Base-by-base conservation (phyloP, 2,329 filamentous ascomycete genomes). In the Metarhizium robertsii region DNA sequence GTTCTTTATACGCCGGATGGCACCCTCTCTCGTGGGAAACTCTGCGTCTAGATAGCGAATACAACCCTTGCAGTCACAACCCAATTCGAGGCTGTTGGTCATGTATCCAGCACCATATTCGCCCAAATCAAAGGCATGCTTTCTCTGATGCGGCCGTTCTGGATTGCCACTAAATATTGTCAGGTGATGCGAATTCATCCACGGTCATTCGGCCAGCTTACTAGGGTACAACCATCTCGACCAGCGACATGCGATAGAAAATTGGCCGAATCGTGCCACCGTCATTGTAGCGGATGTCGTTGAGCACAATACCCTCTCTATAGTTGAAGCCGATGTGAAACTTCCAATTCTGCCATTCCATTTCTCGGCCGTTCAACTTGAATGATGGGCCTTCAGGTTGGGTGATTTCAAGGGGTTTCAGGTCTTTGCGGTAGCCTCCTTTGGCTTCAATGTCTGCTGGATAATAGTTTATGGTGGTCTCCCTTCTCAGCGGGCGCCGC, bases 211-310 rank as follows among this genome's bases (percentile, higher is more conserved):
- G 29, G 18, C 20, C 18, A 30, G 62, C 73, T 64, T 65, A 75
- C 69, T 92, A 95, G 0, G 91, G 91, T 1, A 95, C 90, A 0
- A 95, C 90, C 91, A 96, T 96, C 74, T 96, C 92, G 0, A 88
- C 88, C 0, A 96, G 78, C 0, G 90, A 96, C 7, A 96, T 77
- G 50, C 92, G 83, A 79, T 94, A 96, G 73, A 96, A 95, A 40
- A 95, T 78, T 1, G 89, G 87, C 36, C 92, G 80, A 38, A 86
- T 77, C 47, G 75, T 86, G 49, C 89, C 85, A 70, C 90, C 88
- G 72, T 96, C 92, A 63, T 90, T 92, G 73, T 87, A 95, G 3
- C 85, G 88, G 67, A 96, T 91, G 73, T 96, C 90, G 71, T 88
- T 94, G 6, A 96, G 77, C 2, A 96, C 88, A 62, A 96, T 87